Base-by-base conservation (phyloP, 106 monocot species). In the Dendrobium nobile region DNA sequence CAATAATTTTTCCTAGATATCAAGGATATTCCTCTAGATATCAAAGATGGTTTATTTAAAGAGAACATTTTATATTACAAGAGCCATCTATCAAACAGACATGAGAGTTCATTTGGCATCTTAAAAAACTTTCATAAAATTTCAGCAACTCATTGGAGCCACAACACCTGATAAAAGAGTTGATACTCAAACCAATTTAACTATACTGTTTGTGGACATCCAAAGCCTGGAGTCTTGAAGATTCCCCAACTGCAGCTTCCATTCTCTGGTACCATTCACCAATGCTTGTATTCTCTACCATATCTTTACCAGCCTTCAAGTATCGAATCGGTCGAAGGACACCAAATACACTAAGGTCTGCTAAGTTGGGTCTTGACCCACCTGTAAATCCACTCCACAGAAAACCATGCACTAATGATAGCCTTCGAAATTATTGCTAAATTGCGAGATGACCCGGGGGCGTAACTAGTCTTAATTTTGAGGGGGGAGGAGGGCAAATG, bases 301-400 rank as follows among this genome's bases (percentile, higher is more conserved):
- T 93, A 73, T 98, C 98, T 84, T 59, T 92, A 37, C 98, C 98
- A 33, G 98, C 78, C 78, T 80, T 88, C 27, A 98, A 83, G 56
- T 98, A 85, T 75, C 98, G 83, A 70, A 98, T 94, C 17, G 98
- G 98, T 84, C 95, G 82, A 54, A 99, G 75, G 73, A 95, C 92
- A 47, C 98, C 98, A 75, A 93, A 99, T 24, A 94, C 92, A 17
- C 95, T 92, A 82, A 99, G 89, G 84, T 95, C 98, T 40, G 98
- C 98, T 74, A 98, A 77, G 80, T 95, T 98, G 7, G 98, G 98
- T 28, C 89, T 91, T 1, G 86, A 82, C 2, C 95, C 98, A 73
- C 98, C 98, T 98, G 85, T 7, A 87, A 0, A 58, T 17, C 58
- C 5, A 58, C 5, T 7, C 6, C 45, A 7, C 9, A 7, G 0